Percentiles rank a stretch among this genome's conserved stretches.
These are phyloP conservation scores for Ceratobasidium sp. DNA, from an alignment of 1,284 basidiomycete species.

Conservation along the genomic window DNA sequence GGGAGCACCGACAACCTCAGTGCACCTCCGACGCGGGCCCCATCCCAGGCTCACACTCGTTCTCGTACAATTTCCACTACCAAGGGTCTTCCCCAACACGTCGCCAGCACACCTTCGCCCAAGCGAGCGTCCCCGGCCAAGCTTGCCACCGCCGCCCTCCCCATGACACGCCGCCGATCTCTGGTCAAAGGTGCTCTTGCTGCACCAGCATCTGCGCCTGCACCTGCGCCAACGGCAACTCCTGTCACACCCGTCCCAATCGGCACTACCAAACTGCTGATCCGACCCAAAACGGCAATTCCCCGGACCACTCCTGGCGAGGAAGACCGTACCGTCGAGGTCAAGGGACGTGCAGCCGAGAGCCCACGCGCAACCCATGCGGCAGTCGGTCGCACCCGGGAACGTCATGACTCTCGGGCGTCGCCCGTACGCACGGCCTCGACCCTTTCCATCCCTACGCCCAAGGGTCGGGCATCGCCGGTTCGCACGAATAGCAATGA, in stretches of 20 bases:
- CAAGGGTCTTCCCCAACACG: slow-evolving; percentile 12
- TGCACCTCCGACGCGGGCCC: slow-evolving; percentile 15
- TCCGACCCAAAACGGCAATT: slow-evolving; percentile 31
- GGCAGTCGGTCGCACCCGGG: slow-evolving; percentile 25
- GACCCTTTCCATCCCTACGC: slow-evolving; percentile 19
- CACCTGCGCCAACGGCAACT: neutral
- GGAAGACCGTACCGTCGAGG: slow-evolving; percentile 21
- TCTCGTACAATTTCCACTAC: slow-evolving; percentile 26
- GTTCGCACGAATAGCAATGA: slow-evolving; percentile 20
- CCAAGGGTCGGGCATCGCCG: slow-evolving; percentile 38
- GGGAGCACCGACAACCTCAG: neutral
- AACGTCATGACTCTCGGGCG: slow-evolving; percentile 18
- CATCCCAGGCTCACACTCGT: slow-evolving; percentile 15
- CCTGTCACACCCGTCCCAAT: slow-evolving; percentile 8
- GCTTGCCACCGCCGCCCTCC: neutral
- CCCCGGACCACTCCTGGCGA: slow-evolving; percentile 17
- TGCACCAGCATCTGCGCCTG: slow-evolving; percentile 2
- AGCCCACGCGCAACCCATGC: slow-evolving; percentile 34
- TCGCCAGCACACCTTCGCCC: slow-evolving; percentile 15
- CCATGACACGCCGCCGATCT: slow-evolving; percentile 29
- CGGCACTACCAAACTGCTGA: slow-evolving; percentile 28
- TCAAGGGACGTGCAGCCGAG: slow-evolving; percentile 35
- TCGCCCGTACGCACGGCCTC: slow-evolving; percentile 31
- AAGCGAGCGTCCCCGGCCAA: slow-evolving; percentile 32
- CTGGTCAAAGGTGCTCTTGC: slow-evolving; percentile 31